phyloP scores from a whole-genome alignment of 2,329 filamentous ascomycete species.

The Botryotinia convoluta region DNA sequence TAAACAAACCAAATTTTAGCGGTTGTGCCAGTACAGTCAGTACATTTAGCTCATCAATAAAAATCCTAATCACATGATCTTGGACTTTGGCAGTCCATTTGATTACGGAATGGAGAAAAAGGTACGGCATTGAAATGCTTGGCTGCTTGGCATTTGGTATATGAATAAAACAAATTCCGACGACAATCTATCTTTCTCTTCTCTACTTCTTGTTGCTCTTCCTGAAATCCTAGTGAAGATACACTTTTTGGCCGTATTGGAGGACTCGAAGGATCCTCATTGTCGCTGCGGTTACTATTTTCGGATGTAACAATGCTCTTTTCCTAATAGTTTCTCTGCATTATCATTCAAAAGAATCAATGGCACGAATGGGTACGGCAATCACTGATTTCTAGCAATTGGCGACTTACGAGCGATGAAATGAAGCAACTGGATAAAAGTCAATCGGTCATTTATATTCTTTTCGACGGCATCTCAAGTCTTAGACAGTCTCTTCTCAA shows the following conservation, averaged over 20 bases:
- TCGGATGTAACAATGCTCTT: neutral
- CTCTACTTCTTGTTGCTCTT: neutral
- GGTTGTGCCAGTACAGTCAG: neutral
- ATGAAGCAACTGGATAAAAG: neutral
- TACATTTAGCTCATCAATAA: neutral
- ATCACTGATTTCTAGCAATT: neutral
- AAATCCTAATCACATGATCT: neutral
- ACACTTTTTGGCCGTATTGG: neutral
- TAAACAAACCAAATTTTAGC: neutral
- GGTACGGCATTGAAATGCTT: neutral
- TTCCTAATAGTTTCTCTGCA: no score
- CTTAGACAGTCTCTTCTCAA: no score
- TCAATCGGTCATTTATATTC: neutral
- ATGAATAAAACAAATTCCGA: neutral
- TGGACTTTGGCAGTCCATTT: neutral
- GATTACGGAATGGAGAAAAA: no score
- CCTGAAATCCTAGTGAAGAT: neutral
- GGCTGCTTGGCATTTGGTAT: slow-evolving; percentile 6
- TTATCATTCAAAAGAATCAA: no score
- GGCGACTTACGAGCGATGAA: neutral
- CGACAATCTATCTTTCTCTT: neutral
- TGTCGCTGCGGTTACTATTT: neutral
- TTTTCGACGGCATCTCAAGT: neutral
- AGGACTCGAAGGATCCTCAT: neutral
- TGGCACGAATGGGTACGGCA: neutral